Evolutionary conservation across 805 yeast genomes (phyloP), one percentile per base, ranked within the genome.

Genomic region (Dipodascus geniculatus): DNA sequence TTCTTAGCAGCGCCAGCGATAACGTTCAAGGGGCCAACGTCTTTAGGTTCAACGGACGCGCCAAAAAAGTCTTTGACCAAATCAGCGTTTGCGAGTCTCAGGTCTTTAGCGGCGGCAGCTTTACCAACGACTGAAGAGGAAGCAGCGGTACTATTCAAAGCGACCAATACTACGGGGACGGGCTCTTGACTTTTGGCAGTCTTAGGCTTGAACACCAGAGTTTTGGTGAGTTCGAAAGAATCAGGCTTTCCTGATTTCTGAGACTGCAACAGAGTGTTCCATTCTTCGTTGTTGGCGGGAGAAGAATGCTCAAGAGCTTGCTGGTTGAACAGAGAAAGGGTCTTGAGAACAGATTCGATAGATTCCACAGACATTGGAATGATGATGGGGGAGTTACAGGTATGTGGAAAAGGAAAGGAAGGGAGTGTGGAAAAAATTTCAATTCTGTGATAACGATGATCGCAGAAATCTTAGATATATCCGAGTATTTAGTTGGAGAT

Each of bases 151-250:
- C 81, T 62, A 33, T 78, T 78, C 55, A 83, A 75, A 4, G 96
- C 96, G 63, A 88, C 76, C 31, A 87, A 87, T 52, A 88, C 78
- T 28, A 88, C 77, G 47, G 96, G 96, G 44, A 85, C 81, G 23
- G 93, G 85, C 19, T 78, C 68, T 51, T 86, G 87, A 50, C 87
- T 71, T 65, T 88, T 88, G 38, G 95, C 83, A 50, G 96, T 87
- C 72, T 88, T 88, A 62, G 96, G 96, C 72, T 88, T 88, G 79
- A 88, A 88, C 23, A 88, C 89, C 57, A 88, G 73, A 2, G 90
- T 78, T 69, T 88, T 88, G 57, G 87, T 77, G 48, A 60, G 35
- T 11, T 49, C 55, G 48, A 52, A 59, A 6, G 44, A 48, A 22
- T 44, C 48, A 17, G 55, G 56, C 4, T 54, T 51, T 33, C 47